These are phyloP conservation scores for Sugiyamaella chiloensis DNA, from an alignment of 805 yeast genomes.

Conservation along the genomic window DNA sequence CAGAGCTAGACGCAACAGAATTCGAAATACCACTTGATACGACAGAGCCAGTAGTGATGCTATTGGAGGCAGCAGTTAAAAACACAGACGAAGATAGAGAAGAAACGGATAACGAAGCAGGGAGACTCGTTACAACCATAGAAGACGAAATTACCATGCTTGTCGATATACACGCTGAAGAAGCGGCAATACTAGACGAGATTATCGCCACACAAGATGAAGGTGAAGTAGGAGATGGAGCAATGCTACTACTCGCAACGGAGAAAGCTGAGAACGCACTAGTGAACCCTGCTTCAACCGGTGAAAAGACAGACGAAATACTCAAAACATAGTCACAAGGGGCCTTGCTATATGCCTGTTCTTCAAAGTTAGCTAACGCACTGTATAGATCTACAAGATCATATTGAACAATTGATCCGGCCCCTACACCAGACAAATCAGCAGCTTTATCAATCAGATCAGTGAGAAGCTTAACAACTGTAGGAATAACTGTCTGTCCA, in stretches of 20 bases:
- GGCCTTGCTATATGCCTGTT: neutral
- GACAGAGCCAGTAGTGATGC: neutral
- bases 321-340: neutral
- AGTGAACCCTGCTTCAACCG: neutral
- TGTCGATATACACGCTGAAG: neutral
- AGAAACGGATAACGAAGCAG: neutral
- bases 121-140: neutral
- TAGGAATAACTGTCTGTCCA: neutral
- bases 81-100: neutral
- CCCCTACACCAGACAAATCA: constrained; percentile 27
- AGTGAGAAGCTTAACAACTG: constrained; percentile 2
- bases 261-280: neutral
- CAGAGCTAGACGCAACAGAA: neutral
- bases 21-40: neutral
- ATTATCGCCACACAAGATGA: constrained; percentile 1
- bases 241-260: neutral
- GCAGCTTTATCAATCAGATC: constrained; percentile 20
- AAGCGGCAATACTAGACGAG: neutral
- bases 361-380: neutral
- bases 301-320: neutral
- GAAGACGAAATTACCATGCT: neutral
- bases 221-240: neutral
- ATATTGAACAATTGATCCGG: neutral
- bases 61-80: neutral
- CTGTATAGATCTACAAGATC: neutral